Evolutionary conservation across 169 alveolate genomes (phyloP).

Genomic region (Cystoisospora suis): DNA sequence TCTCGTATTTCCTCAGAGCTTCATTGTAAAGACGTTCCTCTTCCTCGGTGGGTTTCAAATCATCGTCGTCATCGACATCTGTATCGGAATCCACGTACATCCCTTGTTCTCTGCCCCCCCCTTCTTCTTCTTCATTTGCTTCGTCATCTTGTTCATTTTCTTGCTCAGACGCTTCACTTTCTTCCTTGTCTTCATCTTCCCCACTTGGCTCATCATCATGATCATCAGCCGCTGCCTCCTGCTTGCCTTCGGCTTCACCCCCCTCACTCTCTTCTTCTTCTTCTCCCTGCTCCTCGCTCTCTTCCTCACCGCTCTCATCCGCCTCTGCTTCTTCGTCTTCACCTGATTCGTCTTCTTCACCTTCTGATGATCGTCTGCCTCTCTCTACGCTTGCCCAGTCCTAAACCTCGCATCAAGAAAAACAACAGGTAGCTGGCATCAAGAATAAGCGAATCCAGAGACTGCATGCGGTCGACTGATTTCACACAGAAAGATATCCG

Average conservation of each 20-base stretch:
- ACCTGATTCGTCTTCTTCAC: not conserved
- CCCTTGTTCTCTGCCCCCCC: constrained; percentile 8
- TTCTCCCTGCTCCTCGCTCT: too few relatives aligned
- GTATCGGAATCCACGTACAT: constrained; percentile 5
- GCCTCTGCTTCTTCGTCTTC: too few relatives aligned
- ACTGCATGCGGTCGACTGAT: too few relatives aligned
- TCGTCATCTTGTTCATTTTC: constrained; percentile 42
- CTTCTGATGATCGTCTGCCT: not conserved
- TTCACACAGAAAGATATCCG: too few relatives aligned
- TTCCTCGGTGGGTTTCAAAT: constrained; percentile 11
- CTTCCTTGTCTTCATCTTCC: not conserved
- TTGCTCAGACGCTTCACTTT: not conserved
- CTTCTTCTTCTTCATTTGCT: not conserved
- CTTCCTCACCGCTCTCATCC: too few relatives aligned
- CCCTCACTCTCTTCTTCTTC: not conserved
- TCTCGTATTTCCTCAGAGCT: constrained; percentile 45
- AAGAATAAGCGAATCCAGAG: too few relatives aligned
- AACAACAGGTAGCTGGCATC: not conserved
- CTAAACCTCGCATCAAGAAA: not conserved
- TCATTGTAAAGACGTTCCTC: constrained; percentile 8
- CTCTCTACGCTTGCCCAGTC: constrained; percentile 34
- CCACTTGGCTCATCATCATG: constrained; percentile 69
- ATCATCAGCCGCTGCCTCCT: constrained; percentile 70
- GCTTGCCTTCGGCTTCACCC: not conserved
- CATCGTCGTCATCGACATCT: constrained; percentile 25